Base-by-base conservation (phyloP, 1,284 basidiomycete genomes). In the Rhizoctonia solani region DNA sequence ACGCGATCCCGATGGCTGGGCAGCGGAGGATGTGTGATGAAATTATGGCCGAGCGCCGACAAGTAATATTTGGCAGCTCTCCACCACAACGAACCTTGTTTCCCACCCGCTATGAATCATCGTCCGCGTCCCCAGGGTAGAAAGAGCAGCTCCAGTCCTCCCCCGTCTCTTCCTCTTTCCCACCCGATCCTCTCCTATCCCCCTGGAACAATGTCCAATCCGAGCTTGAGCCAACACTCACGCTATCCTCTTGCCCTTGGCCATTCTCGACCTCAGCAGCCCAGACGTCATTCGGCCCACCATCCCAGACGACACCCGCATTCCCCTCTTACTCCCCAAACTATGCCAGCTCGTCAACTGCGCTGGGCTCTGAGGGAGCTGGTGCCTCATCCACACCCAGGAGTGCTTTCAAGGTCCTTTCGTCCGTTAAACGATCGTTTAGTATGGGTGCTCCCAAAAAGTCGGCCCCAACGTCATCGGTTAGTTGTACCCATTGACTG, bases 361-460 rank as follows among this genome's bases (percentile, higher is more conserved):
- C 49, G 23, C 6, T 19, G 19, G n/a, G 19, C 49, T 19, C 25
- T 4, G 23, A 46, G 42, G 56, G 42, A 3, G 32, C 37, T 19
- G 44, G 54, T n/a, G 54, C 39, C 14, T 37, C 54, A 4, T 44
- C 54, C n/a, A 44, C 56, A 14, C 56, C 56, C 29, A 47, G 32
- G 27, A 30, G 21, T 16, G 56, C 56, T 25, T 29, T 47, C 23
- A 59, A 59, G 49, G 44, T 59, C 9, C 25, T 59, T 14, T 46
- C 42, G n/a, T 59, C 56, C 4, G 56, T 59, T 29, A 59, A 49
- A 30, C 56, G 56, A 23, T 59, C 56, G 16, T 59, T 59, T 59
- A 59, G 56, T 30, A 56, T n/a, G n/a, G n/a, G 30, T n/a, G 34
- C 25, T 4, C 23, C 25, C 3, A 59, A 59, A 44, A 59, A 59